Base-by-base conservation (phyloP, 148 eudicot genomes). In the Selenicereus undatus region DNA sequence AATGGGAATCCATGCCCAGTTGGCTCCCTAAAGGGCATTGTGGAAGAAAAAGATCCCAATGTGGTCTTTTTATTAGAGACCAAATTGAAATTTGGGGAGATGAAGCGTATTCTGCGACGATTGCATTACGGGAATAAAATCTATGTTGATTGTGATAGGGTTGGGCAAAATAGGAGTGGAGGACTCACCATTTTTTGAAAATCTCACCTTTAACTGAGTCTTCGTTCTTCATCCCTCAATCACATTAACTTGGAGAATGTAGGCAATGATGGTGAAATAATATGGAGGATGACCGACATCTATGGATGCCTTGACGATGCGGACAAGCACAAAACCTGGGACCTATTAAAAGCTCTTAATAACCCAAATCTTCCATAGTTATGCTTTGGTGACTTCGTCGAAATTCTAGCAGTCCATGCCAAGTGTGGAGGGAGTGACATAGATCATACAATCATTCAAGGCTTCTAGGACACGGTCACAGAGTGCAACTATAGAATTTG, bases 201-300 rank as follows among this genome's bases (percentile, higher is more conserved):
- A 35, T 3, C 14, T 0, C 43, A 35, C 1, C 14, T 3, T 0
- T 0, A 17, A 10, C 12, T 72, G 0, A 72, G 22, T 3, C n/a
- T 72, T 17, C 24, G 2, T 0, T 30, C 48, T 2, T 35, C 6
- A 3, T 72, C 75, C 7, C 21, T 27, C 0, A 72, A 72, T 17
- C 48, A 72, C 11, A 72, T 72, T 72, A 50, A 35, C 11, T 1
- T 7, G 8, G n/a, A 20, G 4, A 22, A 29, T 3, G 1, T 18
- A 3, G 8, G 26, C 0, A 3, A 0, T 0, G 51, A 36, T 0
- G 48, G 45, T 4, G 26, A 36, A 0, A 1, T 24, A 0, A 11
- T 52, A 3, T 72, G 75, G 75, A 36, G 24, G 2, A 13, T 72
- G 4, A 21, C 12, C 0, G 51, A 51, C 2, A 42, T 72, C 0